Percentiles rank a stretch among this genome's conserved stretches.
Evolutionary conservation across 2,329 filamentous ascomycete species (phyloP).

Genomic region (Neodidymelliopsis sp.): DNA sequence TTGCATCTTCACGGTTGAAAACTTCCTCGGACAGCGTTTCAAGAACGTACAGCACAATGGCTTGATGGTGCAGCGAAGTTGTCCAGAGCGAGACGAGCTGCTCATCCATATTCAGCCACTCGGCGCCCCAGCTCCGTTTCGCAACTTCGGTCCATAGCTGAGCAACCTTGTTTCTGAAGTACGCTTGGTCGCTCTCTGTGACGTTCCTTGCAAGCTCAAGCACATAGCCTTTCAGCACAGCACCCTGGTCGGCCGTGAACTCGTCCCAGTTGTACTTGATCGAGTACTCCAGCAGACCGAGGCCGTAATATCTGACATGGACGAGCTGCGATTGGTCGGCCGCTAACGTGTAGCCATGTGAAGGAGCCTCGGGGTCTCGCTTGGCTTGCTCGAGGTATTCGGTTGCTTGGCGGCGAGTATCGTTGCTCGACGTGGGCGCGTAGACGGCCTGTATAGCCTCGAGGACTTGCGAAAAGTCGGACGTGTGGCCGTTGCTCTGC

Average conservation of each 20-base stretch:
- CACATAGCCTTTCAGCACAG: conserved; percentile 76
- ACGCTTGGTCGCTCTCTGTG: conserved; percentile 75
- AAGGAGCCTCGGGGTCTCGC: conserved; percentile 76
- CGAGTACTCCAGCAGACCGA: conserved; percentile 89
- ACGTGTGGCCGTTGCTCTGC: conserved; percentile 27
- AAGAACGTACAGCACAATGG: conserved; percentile 85
- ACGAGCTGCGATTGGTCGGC: conserved; percentile 76
- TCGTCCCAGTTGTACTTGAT: conserved; percentile 85
- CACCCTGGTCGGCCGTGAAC: conserved; percentile 72
- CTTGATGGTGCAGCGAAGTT: conserved; percentile 70
- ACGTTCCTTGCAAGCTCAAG: conserved; percentile 78
- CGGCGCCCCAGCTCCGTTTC: conserved; percentile 89
- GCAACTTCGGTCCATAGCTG: conserved; percentile 95
- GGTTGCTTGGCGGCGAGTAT: conserved; percentile 82
- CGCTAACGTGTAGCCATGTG: conserved; percentile 84
- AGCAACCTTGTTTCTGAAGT: conserved; percentile 90
- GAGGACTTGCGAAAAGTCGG: conserved; percentile 71
- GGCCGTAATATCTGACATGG: conserved; percentile 89
- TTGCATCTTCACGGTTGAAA: conserved; percentile 87
- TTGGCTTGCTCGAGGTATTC: conserved; percentile 88
- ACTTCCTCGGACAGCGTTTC: conserved; percentile 95
- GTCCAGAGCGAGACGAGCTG: conserved; percentile 83
- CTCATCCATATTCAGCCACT: conserved; percentile 95
- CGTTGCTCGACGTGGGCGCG: conserved; percentile 79
- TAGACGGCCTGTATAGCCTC: conserved; percentile 89